phyloP scores from a whole-genome alignment of 805 yeast genomes.

The Debaryomyces tyrocola region DNA sequence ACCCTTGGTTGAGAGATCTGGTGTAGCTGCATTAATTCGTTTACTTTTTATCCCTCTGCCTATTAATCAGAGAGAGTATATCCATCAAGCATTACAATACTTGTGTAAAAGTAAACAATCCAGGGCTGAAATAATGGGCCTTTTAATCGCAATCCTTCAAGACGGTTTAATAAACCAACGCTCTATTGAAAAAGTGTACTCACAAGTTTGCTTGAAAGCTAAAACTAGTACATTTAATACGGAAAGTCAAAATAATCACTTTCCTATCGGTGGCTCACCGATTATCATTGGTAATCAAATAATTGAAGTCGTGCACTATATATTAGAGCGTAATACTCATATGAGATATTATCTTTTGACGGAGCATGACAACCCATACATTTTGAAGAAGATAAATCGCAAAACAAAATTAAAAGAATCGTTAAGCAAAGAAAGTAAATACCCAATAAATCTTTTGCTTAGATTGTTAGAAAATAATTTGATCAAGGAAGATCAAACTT shows the following conservation, averaged over 20 bases:
- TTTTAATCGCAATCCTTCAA: conserved; percentile 65
- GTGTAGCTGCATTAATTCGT: conserved; percentile 71
- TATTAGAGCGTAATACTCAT: conserved; percentile 66
- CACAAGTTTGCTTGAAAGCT: conserved; percentile 55
- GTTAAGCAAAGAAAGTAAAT: conserved; percentile 46
- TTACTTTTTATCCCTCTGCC: conserved; percentile 73
- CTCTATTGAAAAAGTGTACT: conserved; percentile 61
- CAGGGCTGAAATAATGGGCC: conserved; percentile 68
- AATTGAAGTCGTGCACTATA: conserved; percentile 68
- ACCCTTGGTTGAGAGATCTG: conserved; percentile 72
- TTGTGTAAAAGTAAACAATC: conserved; percentile 78
- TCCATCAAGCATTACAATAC: conserved; percentile 64
- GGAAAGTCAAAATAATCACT: conserved; percentile 16
- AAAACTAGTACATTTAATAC: conserved; percentile 1
- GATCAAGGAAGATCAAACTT: conserved; percentile 69
- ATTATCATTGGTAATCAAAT: conserved; percentile 73
- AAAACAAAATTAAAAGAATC: conserved; percentile 34
- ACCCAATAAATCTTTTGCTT: conserved; percentile 72
- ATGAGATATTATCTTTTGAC: conserved; percentile 73
- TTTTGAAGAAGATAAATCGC: conserved; percentile 30
- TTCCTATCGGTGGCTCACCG: conserved; percentile 68
- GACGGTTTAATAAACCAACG: conserved; percentile 70
- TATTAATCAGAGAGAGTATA: conserved; percentile 56
- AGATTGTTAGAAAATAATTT: conserved; percentile 59
- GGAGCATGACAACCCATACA: conserved; percentile 60